Evolutionary conservation across 169 alveolate species (phyloP).

Genomic region (Plasmodium fragile): DNA sequence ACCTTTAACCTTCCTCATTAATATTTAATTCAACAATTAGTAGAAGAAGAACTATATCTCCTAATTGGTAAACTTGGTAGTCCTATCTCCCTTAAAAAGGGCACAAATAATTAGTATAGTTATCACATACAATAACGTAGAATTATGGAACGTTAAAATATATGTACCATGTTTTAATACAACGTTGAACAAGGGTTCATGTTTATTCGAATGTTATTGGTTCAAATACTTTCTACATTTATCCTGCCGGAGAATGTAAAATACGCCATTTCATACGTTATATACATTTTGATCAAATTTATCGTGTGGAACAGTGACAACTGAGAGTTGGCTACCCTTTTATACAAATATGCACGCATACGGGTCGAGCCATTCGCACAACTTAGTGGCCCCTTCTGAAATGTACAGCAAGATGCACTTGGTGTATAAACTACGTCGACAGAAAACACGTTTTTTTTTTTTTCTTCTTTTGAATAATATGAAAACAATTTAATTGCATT

Average conservation of each 20-base stretch:
- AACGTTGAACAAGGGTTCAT: not conserved
- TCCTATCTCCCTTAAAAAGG: not conserved
- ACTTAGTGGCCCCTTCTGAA: not conserved
- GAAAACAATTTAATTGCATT: not conserved
- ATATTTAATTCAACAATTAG: not conserved
- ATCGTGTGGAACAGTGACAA: not conserved
- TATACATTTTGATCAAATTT: not conserved
- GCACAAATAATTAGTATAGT: not conserved
- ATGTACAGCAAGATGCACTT: not conserved
- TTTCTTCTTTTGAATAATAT: not conserved
- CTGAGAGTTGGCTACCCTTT: not conserved
- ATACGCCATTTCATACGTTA: not conserved
- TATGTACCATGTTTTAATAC: not conserved
- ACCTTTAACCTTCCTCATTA: not conserved
- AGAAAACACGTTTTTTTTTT: not conserved
- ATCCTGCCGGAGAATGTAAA: not conserved
- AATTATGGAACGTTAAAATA: not conserved
- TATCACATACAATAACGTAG: not conserved
- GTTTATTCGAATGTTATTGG: not conserved
- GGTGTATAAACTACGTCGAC: not conserved
- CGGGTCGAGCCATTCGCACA: not conserved
- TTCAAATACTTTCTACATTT: not conserved
- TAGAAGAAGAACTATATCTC: not conserved
- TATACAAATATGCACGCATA: not conserved
- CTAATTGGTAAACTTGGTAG: not conserved